phyloP scores from a whole-genome alignment of 495 filamentous ascomycete species.

The Friedmanniomyces simplex region DNA sequence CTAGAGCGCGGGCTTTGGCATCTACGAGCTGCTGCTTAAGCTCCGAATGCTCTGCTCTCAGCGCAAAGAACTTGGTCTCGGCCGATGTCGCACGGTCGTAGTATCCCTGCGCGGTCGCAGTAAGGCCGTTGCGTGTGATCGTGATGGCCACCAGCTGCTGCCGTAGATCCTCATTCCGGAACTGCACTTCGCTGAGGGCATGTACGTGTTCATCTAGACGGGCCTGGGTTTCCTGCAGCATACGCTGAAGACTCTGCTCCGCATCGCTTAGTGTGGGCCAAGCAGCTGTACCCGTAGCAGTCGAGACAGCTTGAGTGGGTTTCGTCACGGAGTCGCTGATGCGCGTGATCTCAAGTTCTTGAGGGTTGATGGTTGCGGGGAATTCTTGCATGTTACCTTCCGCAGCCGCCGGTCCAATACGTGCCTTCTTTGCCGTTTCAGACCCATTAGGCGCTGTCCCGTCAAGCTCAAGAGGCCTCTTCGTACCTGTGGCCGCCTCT shows the following conservation, averaged over 20 bases:
- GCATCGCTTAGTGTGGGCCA: background rate
- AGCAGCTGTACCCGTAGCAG: background rate
- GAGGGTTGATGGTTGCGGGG: slow-evolving; percentile 11
- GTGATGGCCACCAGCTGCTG: slow-evolving; percentile 5
- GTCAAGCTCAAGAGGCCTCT: background rate
- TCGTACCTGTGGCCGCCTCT: background rate
- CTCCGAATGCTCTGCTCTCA: slow-evolving; percentile 6
- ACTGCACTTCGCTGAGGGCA: slow-evolving; percentile 19
- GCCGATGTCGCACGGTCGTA: slow-evolving; percentile 3
- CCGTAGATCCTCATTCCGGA: slow-evolving; percentile 18
- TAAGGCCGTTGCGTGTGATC: slow-evolving; percentile 6
- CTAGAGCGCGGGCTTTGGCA: slow-evolving; percentile 11
- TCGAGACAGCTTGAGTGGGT: slow-evolving; percentile 3
- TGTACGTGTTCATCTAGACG: slow-evolving; percentile 10
- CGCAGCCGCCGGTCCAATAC: background rate
- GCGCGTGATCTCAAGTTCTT: slow-evolving; percentile 18
- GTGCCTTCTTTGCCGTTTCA: slow-evolving; percentile 1
- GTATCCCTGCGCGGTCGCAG: slow-evolving; percentile 1
- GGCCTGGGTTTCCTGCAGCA: slow-evolving; percentile 7
- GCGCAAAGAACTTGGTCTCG: background rate
- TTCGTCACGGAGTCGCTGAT: slow-evolving; percentile 21
- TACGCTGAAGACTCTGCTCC: slow-evolving; percentile 6
- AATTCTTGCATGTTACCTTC: background rate
- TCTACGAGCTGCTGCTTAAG: slow-evolving; percentile 13
- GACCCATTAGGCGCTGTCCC: background rate